Evolutionary conservation across 306 rosid genomes (phyloP).

Genomic region (Dalbergia oliveri): DNA sequence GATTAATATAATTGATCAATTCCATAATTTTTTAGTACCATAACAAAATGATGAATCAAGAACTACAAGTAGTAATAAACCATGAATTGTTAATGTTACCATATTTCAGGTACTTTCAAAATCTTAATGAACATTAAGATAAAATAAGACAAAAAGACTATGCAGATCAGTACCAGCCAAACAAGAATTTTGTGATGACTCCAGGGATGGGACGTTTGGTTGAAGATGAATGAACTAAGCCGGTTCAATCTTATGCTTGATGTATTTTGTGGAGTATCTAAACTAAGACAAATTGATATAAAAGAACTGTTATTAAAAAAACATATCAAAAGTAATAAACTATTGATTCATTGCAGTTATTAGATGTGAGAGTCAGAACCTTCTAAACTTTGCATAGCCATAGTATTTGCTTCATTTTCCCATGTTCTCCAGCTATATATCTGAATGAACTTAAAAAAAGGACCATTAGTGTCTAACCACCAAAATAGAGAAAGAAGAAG

Average conservation of each 20-base stretch:
- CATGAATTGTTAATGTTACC: background rate
- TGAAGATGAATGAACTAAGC: slow-evolving; percentile 72
- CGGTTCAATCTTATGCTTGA: slow-evolving; percentile 59
- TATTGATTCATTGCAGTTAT: slow-evolving; percentile 12
- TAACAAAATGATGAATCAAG: slow-evolving; percentile 12
- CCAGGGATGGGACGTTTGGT: slow-evolving; percentile 90
- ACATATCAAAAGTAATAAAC: slow-evolving; percentile 8
- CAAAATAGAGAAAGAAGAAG: slow-evolving; percentile 11
- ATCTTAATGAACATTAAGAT: background rate
- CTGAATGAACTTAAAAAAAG: slow-evolving; percentile 56
- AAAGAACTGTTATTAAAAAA: background rate
- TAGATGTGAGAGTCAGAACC: slow-evolving; percentile 56
- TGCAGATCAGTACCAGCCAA: slow-evolving; percentile 80
- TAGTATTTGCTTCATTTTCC: slow-evolving; percentile 86
- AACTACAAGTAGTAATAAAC: slow-evolving; percentile 12
- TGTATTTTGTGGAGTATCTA: slow-evolving; percentile 57
- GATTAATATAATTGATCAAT: slow-evolving; percentile 7
- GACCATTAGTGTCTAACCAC: slow-evolving; percentile 23
- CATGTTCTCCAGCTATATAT: slow-evolving; percentile 94
- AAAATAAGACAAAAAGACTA: slow-evolving; percentile 22
- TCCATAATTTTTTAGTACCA: slow-evolving; percentile 12
- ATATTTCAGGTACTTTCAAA: slow-evolving; percentile 24
- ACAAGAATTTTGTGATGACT: slow-evolving; percentile 78
- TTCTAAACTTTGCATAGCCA: slow-evolving; percentile 61
- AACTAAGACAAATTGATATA: slow-evolving; percentile 44